Evolutionary conservation across 805 yeast species (phyloP).

Genomic region (Pichia thaimueangensis): DNA sequence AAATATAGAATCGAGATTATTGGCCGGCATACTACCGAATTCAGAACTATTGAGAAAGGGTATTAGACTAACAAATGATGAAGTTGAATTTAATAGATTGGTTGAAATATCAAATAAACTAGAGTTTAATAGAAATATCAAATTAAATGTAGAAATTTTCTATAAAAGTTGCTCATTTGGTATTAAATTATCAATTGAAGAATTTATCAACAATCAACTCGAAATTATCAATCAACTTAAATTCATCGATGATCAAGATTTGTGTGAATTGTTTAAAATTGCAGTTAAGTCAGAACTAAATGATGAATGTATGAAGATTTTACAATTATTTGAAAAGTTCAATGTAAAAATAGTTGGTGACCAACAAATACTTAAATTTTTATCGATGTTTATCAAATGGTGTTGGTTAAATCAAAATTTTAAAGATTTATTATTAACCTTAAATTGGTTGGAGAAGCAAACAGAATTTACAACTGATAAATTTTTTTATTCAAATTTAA

Average conservation of each 20-base stretch:
- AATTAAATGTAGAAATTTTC: slow-evolving; percentile 16
- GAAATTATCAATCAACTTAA: not conserved
- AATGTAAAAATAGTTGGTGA: slow-evolving; percentile 9
- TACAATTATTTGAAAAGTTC: slow-evolving; percentile 1
- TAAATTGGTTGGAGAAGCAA: slow-evolving; percentile 14
- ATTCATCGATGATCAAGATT: slow-evolving; percentile 8
- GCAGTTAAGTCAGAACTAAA: slow-evolving; percentile 10
- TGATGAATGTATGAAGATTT: slow-evolving; percentile 2
- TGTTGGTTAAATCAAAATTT: slow-evolving; percentile 10
- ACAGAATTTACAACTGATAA: slow-evolving; percentile 11
- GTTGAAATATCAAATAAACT: slow-evolving; percentile 10
- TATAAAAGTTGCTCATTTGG: slow-evolving; percentile 19
- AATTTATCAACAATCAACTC: slow-evolving; percentile 8
- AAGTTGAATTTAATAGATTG: slow-evolving; percentile 13
- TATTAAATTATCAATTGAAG: slow-evolving; percentile 7
- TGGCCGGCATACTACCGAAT: slow-evolving; percentile 23
- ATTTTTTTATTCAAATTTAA: slow-evolving; percentile 7
- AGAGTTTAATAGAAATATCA: slow-evolving; percentile 9
- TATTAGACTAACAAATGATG: slow-evolving; percentile 14
- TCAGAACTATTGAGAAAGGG: slow-evolving; percentile 14
- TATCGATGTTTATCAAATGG: slow-evolving; percentile 13
- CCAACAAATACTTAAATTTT: slow-evolving; percentile 11
- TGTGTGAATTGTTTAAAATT: slow-evolving; percentile 11
- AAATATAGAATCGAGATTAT: slow-evolving; percentile 21
- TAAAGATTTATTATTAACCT: slow-evolving; percentile 8